A percentile compares a stretch with the other conserved stretches of the same genome.
These are phyloP conservation scores for Bondarzewia mesenterica DNA, from an alignment of 1,284 basidiomycete species.

Conservation along the genomic window DNA sequence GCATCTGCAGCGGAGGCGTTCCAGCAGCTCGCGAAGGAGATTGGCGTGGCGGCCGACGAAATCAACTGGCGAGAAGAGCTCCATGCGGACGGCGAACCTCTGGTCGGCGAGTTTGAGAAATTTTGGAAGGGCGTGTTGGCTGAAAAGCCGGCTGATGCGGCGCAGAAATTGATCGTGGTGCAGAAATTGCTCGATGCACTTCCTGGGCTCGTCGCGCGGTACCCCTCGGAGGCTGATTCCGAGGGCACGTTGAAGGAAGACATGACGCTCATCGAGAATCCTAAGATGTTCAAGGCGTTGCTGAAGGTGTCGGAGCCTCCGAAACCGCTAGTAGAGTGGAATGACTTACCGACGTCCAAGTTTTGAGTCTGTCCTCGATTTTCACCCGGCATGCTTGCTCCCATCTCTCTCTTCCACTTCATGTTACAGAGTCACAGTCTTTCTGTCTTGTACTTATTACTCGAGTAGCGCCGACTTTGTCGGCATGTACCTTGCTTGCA, in stretches of 20 bases:
- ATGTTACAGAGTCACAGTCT: no score
- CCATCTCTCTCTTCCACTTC: no score
- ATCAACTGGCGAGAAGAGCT: conserved; percentile 38
- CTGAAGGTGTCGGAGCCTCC: conserved; percentile 45
- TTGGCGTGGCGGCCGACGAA: conserved; percentile 46
- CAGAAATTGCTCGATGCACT: conserved; percentile 43
- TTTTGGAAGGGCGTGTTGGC: conserved; percentile 52
- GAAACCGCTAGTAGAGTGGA: conserved; percentile 59
- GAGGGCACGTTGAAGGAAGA: conserved; percentile 38
- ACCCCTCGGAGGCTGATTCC: conserved; percentile 43
- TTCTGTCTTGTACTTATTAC: no score
- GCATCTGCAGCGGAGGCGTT: conserved; percentile 59
- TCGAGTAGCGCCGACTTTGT: no score
- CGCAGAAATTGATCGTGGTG: conserved; percentile 41
- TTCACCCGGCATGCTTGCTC: no score
- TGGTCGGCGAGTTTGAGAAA: conserved; percentile 37
- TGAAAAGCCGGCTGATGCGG: conserved; percentile 32
- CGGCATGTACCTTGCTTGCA: no score
- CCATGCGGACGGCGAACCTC: conserved; percentile 36
- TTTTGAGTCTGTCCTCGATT: no score
- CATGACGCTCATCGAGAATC: conserved; percentile 61
- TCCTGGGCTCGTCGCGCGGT: conserved; percentile 42
- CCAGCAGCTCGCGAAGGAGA: conserved; percentile 41
- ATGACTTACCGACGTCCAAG: conserved; percentile 50
- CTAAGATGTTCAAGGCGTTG: conserved; percentile 63